Conservation (phyloP, 306 rosid genomes). For the Sechiopsis laciniata region DNA sequence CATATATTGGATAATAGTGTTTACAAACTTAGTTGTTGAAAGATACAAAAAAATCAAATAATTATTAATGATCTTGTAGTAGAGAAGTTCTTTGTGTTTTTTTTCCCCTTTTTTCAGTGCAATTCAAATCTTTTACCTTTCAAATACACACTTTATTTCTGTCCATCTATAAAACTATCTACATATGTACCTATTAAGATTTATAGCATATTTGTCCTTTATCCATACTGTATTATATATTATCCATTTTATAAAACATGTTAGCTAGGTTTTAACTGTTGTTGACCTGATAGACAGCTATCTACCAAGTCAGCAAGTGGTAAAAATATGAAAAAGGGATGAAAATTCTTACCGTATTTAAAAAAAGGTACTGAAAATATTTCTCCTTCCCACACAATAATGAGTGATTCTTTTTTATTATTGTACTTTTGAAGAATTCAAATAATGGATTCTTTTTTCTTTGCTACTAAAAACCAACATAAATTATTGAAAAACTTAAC, state of each 20-base stretch:
- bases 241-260: neutral
- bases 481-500: slow-evolving; percentile 16
- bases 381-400: slow-evolving; percentile 15
- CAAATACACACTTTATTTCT: neutral
- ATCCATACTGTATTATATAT: neutral
- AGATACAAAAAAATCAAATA: too few relatives aligned
- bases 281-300: too few relatives aligned
- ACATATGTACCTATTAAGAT: neutral
- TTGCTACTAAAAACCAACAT: slow-evolving; percentile 13
- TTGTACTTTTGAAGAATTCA: slow-evolving; percentile 22
- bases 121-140: neutral
- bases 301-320: too few relatives aligned
- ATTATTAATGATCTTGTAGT: too few relatives aligned
- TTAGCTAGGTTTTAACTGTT: neutral
- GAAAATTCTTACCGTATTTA: neutral
- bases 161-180: neutral
- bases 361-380: neutral
- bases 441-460: slow-evolving; percentile 12
- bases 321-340: too few relatives aligned
- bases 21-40: too few relatives aligned
- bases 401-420: slow-evolving; percentile 17
- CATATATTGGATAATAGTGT: too few relatives aligned
- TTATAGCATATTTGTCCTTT: neutral
- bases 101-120: neutral
- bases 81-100: too few relatives aligned